phyloP scores from a whole-genome alignment of 345 rosid genomes.

The Gossypium raimondii region DNA sequence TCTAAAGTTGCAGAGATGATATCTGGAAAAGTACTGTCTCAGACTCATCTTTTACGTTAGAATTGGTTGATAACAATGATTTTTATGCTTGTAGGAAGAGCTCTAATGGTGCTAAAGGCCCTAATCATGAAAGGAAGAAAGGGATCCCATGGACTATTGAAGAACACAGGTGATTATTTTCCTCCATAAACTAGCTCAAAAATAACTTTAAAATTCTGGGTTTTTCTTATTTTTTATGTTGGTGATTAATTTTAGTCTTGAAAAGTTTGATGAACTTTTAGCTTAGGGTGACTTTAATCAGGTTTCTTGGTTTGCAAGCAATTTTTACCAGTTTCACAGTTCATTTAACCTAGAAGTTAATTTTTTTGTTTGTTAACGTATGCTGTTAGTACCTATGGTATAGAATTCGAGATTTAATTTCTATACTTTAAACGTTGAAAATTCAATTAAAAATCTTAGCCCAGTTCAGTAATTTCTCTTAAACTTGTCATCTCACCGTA shows the following conservation, averaged over 20 bases:
- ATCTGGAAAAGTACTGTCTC: conserved; percentile 46
- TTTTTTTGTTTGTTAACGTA: too few relatives aligned
- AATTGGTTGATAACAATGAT: conserved; percentile 26
- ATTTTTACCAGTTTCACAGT: not conserved
- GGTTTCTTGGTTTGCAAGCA: not conserved
- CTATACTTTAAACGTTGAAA: too few relatives aligned
- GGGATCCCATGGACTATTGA: conserved; percentile 98
- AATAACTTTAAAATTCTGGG: not conserved
- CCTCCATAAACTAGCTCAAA: not conserved
- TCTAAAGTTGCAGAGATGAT: conserved; percentile 26
- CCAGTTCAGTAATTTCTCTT: too few relatives aligned
- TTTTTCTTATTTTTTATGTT: too few relatives aligned
- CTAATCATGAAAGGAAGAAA: conserved; percentile 80
- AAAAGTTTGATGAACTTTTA: not conserved
- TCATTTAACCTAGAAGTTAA: too few relatives aligned
- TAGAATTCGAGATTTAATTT: too few relatives aligned
- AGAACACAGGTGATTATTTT: conserved; percentile 70
- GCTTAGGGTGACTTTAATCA: not conserved
- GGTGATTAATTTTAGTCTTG: too few relatives aligned
- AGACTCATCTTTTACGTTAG: conserved; percentile 47
- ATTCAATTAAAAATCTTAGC: too few relatives aligned
- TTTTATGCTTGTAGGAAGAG: conserved; percentile 49
- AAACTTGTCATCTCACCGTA: too few relatives aligned
- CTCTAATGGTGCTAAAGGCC: conserved; percentile 32
- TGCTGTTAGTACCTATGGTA: too few relatives aligned